Evolutionary conservation across 139 green algal species (phyloP).

Genomic region (Picochlorum sp.): DNA sequence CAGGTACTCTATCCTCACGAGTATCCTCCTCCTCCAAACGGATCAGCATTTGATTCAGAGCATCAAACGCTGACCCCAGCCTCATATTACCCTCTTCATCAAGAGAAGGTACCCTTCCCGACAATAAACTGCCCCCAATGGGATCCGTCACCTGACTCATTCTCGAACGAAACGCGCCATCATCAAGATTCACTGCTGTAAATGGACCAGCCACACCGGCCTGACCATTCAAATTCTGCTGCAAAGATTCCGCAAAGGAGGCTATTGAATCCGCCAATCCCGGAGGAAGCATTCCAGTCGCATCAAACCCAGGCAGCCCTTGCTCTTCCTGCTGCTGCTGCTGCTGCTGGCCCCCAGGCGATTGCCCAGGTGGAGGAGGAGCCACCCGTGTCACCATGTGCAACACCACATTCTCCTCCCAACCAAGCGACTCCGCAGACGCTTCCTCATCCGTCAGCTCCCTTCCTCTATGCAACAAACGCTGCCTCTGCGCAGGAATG

Average conservation of each 20-base stretch:
- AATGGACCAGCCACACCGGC: not conserved
- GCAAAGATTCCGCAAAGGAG: no score
- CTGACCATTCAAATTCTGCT: no score
- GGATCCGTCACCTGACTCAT: not conserved
- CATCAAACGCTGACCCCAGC: slow-evolving; percentile 1
- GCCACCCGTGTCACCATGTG: not conserved
- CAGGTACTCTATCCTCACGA: not conserved
- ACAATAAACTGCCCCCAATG: not conserved
- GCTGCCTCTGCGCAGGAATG: not conserved
- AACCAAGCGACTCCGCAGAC: not conserved
- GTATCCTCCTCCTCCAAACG: slow-evolving; percentile 9
- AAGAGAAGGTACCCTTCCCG: not conserved
- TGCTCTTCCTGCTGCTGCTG: no score
- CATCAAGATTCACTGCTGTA: not conserved
- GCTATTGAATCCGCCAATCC: no score
- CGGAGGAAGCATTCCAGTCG: no score
- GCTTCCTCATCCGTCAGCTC: not conserved
- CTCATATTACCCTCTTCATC: slow-evolving; percentile 1
- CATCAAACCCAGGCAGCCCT: no score
- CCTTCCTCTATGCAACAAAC: not conserved
- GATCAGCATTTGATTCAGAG: slow-evolving; percentile 10
- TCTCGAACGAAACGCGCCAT: not conserved
- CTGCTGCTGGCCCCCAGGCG: no score
- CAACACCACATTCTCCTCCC: not conserved
- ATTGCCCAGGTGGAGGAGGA: not conserved